Evolutionary conservation across 257 asterid genomes (phyloP), one percentile per base, ranked within the genome.

Genomic region (Solanum pimpinellifolium): DNA sequence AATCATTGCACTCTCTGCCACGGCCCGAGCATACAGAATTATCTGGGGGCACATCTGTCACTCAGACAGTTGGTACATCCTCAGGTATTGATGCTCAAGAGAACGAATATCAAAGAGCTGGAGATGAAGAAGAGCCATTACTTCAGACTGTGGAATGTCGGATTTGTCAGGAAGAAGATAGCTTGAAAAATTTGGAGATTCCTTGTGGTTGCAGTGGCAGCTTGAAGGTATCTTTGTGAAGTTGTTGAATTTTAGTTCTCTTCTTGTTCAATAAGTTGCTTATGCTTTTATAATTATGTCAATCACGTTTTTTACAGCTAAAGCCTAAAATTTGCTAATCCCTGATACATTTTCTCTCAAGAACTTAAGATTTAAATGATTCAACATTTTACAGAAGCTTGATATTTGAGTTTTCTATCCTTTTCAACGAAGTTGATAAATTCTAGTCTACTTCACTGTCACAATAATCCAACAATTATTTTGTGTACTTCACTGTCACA

Each of bases 141-240:
- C 86, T 92, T 59, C 90, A 91, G 88, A 74, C 86, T 11, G 89
- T 87, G 83, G 94, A 92, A 60, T 92, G 94, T 80, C 93, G 94
- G 85, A 92, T 92, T 84, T 92, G 94, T 78, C 94, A 92, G 86
- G 94, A 92, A 74, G 94, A 92, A 84, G 94, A 92, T 72, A 80
- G 85, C 46, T 41, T 87, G 7, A 88, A 87, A 47, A 91, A 90
- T 83, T 76, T 92, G 90, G 94, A 92, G 88, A 52, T 39, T 21
- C 94, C 94, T 56, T 92, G 94, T 85, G 88, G 88, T 70, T 92
- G 94, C 87, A 90, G 83, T 86, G 94, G 94, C 83, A 92, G 94
- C 86, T 88, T 91, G 75, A 91, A 92, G 94, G 94, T 92, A 88
- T 84, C 42, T 56, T 56, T 49, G 27, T 81, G 85, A 81, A 49